Base-by-base conservation (phyloP, 2,329 filamentous ascomycete species). In the Metarhizium sp. region DNA sequence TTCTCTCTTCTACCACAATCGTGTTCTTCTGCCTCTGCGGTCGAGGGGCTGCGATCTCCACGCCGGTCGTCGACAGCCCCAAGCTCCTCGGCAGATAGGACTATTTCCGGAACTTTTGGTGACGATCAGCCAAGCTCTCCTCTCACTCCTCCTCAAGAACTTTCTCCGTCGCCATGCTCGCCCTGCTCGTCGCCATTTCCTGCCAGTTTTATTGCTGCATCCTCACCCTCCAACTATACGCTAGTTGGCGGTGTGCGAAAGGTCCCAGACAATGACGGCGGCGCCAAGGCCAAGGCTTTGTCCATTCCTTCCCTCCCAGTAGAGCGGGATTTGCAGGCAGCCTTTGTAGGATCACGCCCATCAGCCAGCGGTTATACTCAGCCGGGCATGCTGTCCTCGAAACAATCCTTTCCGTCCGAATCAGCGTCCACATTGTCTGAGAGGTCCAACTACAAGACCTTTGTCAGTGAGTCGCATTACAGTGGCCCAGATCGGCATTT, bases 221-320 rank as follows among this genome's bases (percentile, higher is more conserved):
- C 64, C 25, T 70, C 77, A 16, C 73, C 78, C 54, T 80, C 76
- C 74, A 80, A 77, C 63, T 78, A 79, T 62, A 76, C 75, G 59
- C 72, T 82, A 65, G 70, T 77, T 50, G 78, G 80, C 60, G 79
- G 79, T 53, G 64, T 82, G 56, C 79, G 79, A 55, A 79, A 79
- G 63, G 78, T 82, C 38, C 64, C 60, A 29, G 63, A 62, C 45
- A 64, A 53, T 34, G 46, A 55, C 36, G 38, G 29, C 20, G 18
- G 48, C 42, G 6, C 42, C 20, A 56, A 18, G 6, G 2, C 14
- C 4, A 43, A 50, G 11, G 4, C 6, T 6, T 32, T 34, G 5
- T 14, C 6, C 16, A 8, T 49, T 54, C 10, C 45, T 46, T 18
- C 56, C 47, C 50, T 18, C n/a, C 16, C 34, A 42, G 48, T 46